A percentile compares a stretch with the other conserved stretches of the same genome.
phyloP scores from a whole-genome alignment of 345 rosid species.

The Passiflora organensis region DNA sequence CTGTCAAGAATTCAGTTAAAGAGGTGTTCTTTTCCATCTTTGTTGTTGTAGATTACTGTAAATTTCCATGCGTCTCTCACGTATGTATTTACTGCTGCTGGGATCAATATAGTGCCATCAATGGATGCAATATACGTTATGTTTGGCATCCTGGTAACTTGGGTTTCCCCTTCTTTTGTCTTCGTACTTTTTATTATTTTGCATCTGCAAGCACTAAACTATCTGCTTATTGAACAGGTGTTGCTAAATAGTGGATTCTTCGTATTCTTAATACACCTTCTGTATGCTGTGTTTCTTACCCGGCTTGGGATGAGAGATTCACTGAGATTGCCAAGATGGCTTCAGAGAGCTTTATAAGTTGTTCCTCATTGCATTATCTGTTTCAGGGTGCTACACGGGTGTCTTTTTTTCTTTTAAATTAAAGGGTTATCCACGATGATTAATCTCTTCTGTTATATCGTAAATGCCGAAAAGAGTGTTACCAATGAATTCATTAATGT shows the following conservation, averaged over 20 bases:
- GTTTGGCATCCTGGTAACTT: conserved; percentile 76
- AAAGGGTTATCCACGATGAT: no score
- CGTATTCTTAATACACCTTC: conserved; percentile 71
- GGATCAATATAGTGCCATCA: conserved; percentile 70
- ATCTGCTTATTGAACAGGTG: conserved; percentile 40
- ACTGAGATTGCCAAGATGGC: conserved; percentile 72
- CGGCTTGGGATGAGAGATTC: conserved; percentile 76
- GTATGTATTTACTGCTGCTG: conserved; percentile 59
- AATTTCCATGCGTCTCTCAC: conserved; percentile 82
- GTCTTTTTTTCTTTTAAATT: no score
- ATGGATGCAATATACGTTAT: conserved; percentile 66
- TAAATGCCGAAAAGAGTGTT: no score
- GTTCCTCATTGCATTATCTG: no score
- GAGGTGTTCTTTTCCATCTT: background rate
- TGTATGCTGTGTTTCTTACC: conserved; percentile 67
- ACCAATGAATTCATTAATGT: no score
- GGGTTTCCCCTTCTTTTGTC: background rate
- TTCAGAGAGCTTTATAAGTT: conserved; percentile 49
- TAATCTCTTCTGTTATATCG: no score
- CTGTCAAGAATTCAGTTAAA: conserved; percentile 5
- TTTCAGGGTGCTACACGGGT: no score
- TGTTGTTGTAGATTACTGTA: conserved; percentile 70
- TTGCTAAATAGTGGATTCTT: conserved; percentile 78
- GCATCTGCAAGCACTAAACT: background rate
- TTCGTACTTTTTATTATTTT: conserved; percentile 5